These are phyloP conservation scores for Tricharina praecox DNA, from an alignment of 495 filamentous ascomycete species.

Conservation along the genomic window DNA sequence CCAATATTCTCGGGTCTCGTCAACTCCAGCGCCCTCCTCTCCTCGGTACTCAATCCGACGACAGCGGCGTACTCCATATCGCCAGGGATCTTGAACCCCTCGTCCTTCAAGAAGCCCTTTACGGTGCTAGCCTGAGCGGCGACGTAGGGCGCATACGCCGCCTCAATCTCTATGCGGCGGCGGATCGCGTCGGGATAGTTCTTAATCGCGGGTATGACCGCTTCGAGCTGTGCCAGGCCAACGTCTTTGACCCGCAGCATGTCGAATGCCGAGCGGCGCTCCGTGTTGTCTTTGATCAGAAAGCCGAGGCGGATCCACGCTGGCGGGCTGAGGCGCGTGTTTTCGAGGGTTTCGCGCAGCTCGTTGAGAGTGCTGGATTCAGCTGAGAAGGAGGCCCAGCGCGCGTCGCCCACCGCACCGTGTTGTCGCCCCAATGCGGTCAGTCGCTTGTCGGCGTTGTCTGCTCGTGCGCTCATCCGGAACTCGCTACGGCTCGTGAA, in stretches of 20 bases:
- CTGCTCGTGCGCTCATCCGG: constrained; percentile 73
- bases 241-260: constrained; percentile 48
- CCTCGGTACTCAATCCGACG: constrained; percentile 58
- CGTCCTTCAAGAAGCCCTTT: constrained; percentile 53
- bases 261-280: constrained; percentile 51
- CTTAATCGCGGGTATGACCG: constrained; percentile 35
- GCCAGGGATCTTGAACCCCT: constrained; percentile 50
- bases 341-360: constrained; percentile 41
- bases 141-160: constrained; percentile 71
- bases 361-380: constrained; percentile 46
- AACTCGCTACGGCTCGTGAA: constrained; percentile 94
- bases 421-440: constrained; percentile 60
- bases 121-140: constrained; percentile 47
- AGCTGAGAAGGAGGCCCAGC: constrained; percentile 54
- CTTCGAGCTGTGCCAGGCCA: constrained; percentile 37
- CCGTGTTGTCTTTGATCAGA: constrained; percentile 41
- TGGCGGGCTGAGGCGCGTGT: constrained; percentile 36
- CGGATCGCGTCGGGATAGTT: constrained; percentile 39
- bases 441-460: constrained; percentile 83
- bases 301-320: constrained; percentile 58
- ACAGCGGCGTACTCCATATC: constrained; percentile 65
- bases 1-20: constrained; percentile 68
- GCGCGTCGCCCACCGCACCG: constrained; percentile 59
- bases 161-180: constrained; percentile 59
- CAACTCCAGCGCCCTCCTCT: constrained; percentile 48